These are phyloP conservation scores for Pseudogymnoascus sp. DNA, from an alignment of 2,329 filamentous ascomycete species.

Conservation along the genomic window DNA sequence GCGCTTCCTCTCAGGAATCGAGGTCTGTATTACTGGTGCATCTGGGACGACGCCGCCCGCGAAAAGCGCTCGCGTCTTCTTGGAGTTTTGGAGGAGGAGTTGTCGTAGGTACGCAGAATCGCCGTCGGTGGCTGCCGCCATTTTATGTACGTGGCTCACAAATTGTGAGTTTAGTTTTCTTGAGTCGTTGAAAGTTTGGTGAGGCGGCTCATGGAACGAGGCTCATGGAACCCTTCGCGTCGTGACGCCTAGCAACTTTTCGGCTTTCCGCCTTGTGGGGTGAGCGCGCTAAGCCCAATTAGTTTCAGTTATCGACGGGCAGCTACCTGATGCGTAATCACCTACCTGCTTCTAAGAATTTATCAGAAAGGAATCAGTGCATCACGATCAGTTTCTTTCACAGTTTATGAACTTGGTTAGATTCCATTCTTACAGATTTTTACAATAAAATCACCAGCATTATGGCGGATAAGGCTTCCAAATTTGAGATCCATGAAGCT, in stretches of 20 bases:
- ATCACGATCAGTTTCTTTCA: neutral
- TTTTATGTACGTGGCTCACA: constrained; percentile 10
- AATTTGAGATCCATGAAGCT: constrained; percentile 81
- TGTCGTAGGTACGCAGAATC: constrained; percentile 29
- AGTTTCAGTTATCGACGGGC: neutral
- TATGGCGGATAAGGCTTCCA: constrained; percentile 39
- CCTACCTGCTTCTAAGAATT: neutral
- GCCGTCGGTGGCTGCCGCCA: constrained; percentile 28
- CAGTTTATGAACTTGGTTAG: neutral
- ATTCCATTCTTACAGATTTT: neutral
- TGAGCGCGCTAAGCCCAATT: neutral
- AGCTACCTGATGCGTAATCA: constrained; percentile 13
- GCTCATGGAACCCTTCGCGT: constrained; percentile 15
- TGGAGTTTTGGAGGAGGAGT: constrained; percentile 37
- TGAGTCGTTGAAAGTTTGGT: constrained; percentile 1
- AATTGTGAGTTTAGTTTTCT: constrained; percentile 1
- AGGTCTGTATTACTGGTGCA: constrained; percentile 1
- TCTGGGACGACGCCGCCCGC: constrained; percentile 20
- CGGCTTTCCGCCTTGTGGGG: constrained; percentile 6
- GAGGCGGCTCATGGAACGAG: constrained; percentile 8
- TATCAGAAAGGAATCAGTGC: constrained; percentile 1
- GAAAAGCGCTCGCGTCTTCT: constrained; percentile 35
- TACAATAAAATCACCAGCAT: neutral
- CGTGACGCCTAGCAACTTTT: constrained; percentile 10
- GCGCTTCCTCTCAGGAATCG: constrained; percentile 16